Percentiles rank a stretch among this genome's conserved stretches.
These are phyloP conservation scores for Stephania yunnanensis DNA, from an alignment of 164 flowering plant species.

Conservation along the genomic window DNA sequence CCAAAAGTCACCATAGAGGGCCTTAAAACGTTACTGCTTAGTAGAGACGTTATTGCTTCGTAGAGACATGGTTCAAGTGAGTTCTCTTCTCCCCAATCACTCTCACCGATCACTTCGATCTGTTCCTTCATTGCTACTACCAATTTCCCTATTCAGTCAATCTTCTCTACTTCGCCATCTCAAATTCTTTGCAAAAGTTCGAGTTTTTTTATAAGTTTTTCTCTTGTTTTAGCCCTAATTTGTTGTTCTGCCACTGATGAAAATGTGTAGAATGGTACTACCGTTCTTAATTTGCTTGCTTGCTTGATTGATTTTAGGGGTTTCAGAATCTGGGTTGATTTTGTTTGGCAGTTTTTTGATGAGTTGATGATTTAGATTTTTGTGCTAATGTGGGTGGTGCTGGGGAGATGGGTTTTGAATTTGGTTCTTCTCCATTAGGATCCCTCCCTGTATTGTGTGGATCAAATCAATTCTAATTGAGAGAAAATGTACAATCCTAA, in stretches of 20 bases:
- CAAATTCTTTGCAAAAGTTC: neutral
- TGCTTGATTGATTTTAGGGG: neutral
- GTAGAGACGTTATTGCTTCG: no score
- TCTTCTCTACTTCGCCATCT: neutral
- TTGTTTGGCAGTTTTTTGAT: neutral
- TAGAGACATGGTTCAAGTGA: constrained; percentile 2
- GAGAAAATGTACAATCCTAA: no score
- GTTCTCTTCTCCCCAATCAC: neutral
- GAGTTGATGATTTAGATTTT: neutral
- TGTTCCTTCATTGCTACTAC: neutral
- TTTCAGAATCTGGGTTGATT: neutral
- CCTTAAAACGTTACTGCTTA: no score
- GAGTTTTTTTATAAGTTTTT: neutral
- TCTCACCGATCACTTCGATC: no score
- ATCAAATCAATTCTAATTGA: no score
- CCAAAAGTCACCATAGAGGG: no score
- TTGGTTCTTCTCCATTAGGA: no score
- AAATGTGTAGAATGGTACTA: neutral
- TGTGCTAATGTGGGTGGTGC: neutral
- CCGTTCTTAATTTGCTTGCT: neutral
- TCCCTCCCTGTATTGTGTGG: no score
- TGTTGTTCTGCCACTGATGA: no score
- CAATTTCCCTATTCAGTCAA: neutral
- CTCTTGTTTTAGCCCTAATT: neutral
- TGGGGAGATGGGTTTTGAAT: no score